Conservation (phyloP, 1,284 basidiomycete species). For the Sanghuangporus weigelae region DNA sequence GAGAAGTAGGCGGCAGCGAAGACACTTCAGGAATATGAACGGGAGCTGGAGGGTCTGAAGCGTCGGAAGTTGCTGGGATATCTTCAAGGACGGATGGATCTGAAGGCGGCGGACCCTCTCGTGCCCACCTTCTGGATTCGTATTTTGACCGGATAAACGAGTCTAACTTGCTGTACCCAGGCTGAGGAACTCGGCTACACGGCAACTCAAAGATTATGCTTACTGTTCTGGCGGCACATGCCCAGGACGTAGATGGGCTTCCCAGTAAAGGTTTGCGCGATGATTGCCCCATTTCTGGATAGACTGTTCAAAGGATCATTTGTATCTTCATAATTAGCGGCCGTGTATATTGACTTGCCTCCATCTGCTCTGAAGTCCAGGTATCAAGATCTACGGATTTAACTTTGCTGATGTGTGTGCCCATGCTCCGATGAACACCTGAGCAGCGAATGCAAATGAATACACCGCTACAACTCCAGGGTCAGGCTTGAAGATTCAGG, state of each 20-base stretch:
- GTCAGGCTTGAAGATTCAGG: conserved; percentile 7
- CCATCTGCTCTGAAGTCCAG: conserved; percentile 98
- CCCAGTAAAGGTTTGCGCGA: conserved; percentile 94
- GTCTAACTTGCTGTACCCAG: conserved; percentile 81
- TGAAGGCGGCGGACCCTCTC: conserved; percentile 77
- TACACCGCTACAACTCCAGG: conserved; percentile 57
- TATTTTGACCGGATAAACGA: conserved; percentile 98
- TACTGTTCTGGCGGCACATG: conserved; percentile 95
- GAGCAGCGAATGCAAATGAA: conserved; percentile 97
- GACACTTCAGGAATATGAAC: conserved; percentile 23
- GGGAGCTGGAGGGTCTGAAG: conserved; percentile 21
- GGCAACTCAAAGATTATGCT: conserved; percentile 26
- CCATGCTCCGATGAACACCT: conserved; percentile 98
- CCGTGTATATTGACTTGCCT: conserved; percentile 34
- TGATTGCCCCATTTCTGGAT: conserved; percentile 95
- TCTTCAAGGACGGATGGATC: conserved; percentile 82
- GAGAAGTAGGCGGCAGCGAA: conserved; percentile 23
- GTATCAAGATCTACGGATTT: conserved; percentile 97
- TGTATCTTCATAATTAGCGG: not conserved
- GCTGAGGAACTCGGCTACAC: not conserved
- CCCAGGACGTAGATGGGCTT: conserved; percentile 89
- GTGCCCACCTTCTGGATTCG: conserved; percentile 89
- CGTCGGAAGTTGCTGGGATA: conserved; percentile 22
- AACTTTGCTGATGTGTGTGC: conserved; percentile 95
- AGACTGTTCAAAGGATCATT: conserved; percentile 39